Evolutionary conservation across 108 stramenopile genomes (phyloP).

Genomic region (Thalassiosira profunda): DNA sequence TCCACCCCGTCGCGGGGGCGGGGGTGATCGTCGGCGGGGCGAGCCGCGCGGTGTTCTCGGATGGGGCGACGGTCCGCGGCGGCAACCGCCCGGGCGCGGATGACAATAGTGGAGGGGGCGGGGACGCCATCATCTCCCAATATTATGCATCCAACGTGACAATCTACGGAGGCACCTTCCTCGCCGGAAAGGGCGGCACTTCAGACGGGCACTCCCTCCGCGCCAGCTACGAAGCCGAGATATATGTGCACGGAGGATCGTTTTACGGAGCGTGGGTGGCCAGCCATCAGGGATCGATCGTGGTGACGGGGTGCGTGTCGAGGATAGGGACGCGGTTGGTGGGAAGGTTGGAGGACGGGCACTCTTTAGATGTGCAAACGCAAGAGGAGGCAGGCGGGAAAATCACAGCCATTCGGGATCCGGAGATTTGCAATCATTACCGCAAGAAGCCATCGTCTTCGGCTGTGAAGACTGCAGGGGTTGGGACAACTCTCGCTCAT

Average conservation of each 20-base stretch:
- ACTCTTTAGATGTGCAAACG: slow-evolving; percentile 15
- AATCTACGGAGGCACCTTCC: slow-evolving; percentile 24
- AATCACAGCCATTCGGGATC: not conserved
- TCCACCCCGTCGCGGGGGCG: not conserved
- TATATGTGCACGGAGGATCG: slow-evolving; percentile 14
- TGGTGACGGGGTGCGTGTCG: slow-evolving; percentile 13
- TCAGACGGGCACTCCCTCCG: slow-evolving; percentile 11
- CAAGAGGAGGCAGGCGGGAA: slow-evolving; percentile 13
- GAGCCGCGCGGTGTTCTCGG: slow-evolving; percentile 3
- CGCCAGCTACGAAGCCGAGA: slow-evolving; percentile 8
- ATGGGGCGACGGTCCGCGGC: slow-evolving; percentile 19
- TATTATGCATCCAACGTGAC: slow-evolving; percentile 17
- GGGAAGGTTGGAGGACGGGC: slow-evolving; percentile 18
- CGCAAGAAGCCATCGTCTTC: not conserved
- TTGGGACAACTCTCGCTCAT: no score
- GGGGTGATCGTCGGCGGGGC: slow-evolving; percentile 27
- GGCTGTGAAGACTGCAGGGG: no score
- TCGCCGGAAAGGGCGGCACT: slow-evolving; percentile 10
- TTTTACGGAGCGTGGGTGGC: slow-evolving; percentile 17
- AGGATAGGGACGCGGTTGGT: slow-evolving; percentile 14
- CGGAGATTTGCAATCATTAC: not conserved
- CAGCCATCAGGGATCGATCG: slow-evolving; percentile 15
- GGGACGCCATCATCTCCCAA: slow-evolving; percentile 7
- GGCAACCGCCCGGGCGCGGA: slow-evolving; percentile 6
- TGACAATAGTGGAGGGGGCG: slow-evolving; percentile 2